Conservation (phyloP, 2,329 filamentous ascomycete species). For the Rhynchosporium agropyri region DNA sequence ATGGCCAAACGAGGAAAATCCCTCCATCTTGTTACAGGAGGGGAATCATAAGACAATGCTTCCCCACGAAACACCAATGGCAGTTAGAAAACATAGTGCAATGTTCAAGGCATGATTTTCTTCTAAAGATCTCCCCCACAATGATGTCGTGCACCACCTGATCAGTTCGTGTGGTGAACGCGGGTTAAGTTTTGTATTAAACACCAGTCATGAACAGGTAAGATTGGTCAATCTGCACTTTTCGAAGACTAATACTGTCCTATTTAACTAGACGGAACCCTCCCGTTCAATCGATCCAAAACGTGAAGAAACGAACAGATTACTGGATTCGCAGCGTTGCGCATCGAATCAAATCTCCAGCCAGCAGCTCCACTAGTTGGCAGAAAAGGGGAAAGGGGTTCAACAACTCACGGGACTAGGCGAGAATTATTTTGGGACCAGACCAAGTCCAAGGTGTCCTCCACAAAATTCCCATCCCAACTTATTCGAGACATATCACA, state of each 20-base stretch:
- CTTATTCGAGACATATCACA: no score
- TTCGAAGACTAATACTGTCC: no score
- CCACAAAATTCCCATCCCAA: slow-evolving; percentile 7
- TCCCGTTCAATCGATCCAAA: slow-evolving; percentile 32
- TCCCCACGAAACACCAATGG: slow-evolving; percentile 7
- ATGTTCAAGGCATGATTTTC: slow-evolving; percentile 11
- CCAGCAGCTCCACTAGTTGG: slow-evolving; percentile 20
- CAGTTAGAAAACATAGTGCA: neutral
- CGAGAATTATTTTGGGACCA: slow-evolving; percentile 14
- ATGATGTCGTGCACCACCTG: slow-evolving; percentile 13
- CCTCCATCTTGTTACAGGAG: slow-evolving; percentile 7
- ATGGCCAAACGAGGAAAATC: slow-evolving; percentile 20
- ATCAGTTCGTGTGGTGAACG: neutral
- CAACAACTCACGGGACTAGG: slow-evolving; percentile 11
- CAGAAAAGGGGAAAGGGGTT: slow-evolving; percentile 15
- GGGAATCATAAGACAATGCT: slow-evolving; percentile 4
- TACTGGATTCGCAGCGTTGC: slow-evolving; percentile 15
- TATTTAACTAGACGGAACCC: neutral
- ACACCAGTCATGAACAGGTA: no score
- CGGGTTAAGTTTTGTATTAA: neutral
- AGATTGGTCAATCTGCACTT: no score
- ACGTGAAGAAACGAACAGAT: slow-evolving; percentile 27
- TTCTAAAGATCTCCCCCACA: neutral
- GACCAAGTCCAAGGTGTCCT: slow-evolving; percentile 17
- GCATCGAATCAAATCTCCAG: slow-evolving; percentile 20